Evolutionary conservation across 768 basidiomycete species (phyloP).

Genomic region (Xerocomellus chrysenteron): DNA sequence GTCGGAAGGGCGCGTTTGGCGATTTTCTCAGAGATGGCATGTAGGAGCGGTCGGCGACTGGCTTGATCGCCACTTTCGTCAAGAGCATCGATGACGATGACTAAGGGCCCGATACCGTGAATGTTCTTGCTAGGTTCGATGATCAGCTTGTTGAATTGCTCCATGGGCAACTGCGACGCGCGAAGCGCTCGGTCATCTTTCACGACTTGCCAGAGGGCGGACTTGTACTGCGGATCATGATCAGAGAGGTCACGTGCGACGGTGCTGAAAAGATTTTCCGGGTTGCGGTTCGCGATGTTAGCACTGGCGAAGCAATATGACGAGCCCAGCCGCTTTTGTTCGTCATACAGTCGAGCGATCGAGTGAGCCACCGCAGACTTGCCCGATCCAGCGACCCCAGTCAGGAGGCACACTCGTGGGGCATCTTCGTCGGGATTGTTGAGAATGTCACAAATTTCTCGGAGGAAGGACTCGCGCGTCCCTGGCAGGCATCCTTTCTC

Average conservation of each 20-base stretch:
- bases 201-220: conserved; percentile 4
- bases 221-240: conserved; percentile 15
- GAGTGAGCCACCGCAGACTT: conserved; percentile 4
- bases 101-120: conserved; percentile 21
- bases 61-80: conserved; percentile 18
- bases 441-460: background rate
- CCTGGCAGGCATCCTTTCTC: conserved; percentile 3
- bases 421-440: background rate
- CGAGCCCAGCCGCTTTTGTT: conserved; percentile 19
- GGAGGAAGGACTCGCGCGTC: background rate
- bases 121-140: conserved; percentile 16
- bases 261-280: conserved; percentile 21
- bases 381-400: too few relatives aligned
- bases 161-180: background rate
- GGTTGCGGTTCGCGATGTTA: background rate
- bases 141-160: conserved; percentile 22
- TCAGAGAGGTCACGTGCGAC: conserved; percentile 27
- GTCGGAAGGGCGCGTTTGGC: conserved; percentile 2
- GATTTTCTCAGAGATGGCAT: background rate
- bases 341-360: conserved; percentile 13
- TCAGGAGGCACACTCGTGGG: too few relatives aligned
- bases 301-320: conserved; percentile 19
- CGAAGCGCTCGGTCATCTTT: conserved; percentile 4
- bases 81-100: conserved; percentile 32
- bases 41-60: conserved; percentile 14